A percentile compares a stretch with the other conserved stretches of the same genome.
Conservation (phyloP, 1,139 yeast genomes). For the Zygoascus sp. region DNA sequence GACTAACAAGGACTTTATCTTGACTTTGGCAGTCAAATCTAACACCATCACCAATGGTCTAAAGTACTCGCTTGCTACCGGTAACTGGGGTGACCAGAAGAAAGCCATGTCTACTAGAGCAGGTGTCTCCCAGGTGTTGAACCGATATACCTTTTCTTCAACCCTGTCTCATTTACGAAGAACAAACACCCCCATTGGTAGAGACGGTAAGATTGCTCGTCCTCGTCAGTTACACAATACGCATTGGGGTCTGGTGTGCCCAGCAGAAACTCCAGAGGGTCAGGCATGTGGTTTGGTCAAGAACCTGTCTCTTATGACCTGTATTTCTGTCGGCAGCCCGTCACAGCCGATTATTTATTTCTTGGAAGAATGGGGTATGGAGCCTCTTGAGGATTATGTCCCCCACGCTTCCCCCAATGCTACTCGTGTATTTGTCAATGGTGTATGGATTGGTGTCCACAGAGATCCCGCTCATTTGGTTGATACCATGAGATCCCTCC, state of each 20-base stretch:
- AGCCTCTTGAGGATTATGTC: conserved; percentile 91
- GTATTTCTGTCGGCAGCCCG: conserved; percentile 97
- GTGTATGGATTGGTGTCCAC: conserved; percentile 99
- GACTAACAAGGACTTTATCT: conserved; percentile 92
- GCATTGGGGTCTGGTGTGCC: conserved; percentile 99
- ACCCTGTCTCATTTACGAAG: conserved; percentile 96
- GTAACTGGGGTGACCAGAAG: conserved; percentile 99
- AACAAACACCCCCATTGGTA: conserved; percentile 62
- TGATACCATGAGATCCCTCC: conserved; percentile 81
- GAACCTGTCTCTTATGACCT: conserved; percentile 91
- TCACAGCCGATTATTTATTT: conserved; percentile 91
- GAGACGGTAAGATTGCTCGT: conserved; percentile 40
- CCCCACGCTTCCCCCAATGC: conserved; percentile 91
- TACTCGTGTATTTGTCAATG: conserved; percentile 92
- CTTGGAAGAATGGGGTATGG: conserved; percentile 99
- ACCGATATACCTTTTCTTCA: conserved; percentile 95
- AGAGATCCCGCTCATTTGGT: conserved; percentile 90
- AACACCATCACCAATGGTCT: conserved; percentile 96
- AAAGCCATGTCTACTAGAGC: conserved; percentile 99
- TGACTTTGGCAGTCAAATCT: conserved; percentile 94
- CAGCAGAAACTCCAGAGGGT: conserved; percentile 99
- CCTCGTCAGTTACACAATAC: conserved; percentile 93
- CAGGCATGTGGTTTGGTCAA: conserved; percentile 99
- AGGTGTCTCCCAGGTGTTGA: conserved; percentile 98
- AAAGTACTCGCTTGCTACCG: conserved; percentile 96